Conservation (phyloP, 2,329 filamentous ascomycete genomes). For the Sporothrix globosa region DNA sequence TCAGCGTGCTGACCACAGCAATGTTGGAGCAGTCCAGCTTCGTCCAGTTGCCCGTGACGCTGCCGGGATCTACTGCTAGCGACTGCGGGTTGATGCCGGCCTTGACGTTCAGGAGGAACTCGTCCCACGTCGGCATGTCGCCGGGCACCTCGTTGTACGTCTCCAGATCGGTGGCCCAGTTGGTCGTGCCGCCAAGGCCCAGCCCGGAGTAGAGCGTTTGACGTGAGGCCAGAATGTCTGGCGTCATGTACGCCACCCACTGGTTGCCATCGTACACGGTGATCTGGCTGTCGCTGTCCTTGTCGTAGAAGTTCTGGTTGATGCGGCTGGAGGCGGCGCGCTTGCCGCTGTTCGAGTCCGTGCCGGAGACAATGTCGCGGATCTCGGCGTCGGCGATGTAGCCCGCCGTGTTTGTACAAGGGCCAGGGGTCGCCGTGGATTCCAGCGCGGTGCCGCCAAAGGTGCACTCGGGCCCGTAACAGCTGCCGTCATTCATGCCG, state of each 20-base stretch:
- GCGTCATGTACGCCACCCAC: constrained; percentile 37
- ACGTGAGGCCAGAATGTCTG: constrained; percentile 33
- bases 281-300: constrained; percentile 32
- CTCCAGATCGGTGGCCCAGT: constrained; percentile 40
- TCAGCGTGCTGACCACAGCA: constrained; percentile 19
- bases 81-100: constrained; percentile 35
- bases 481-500: constrained; percentile 41
- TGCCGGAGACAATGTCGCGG: constrained; percentile 24
- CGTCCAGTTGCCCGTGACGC: constrained; percentile 39
- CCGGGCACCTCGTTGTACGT: constrained; percentile 17
- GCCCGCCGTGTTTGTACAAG: constrained; percentile 46
- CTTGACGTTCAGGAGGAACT: constrained; percentile 24
- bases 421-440: constrained; percentile 41
- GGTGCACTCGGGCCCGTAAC: constrained; percentile 42
- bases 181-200: constrained; percentile 36
- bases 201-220: constrained; percentile 29
- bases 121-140: constrained; percentile 30
- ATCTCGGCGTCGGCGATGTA: constrained; percentile 49
- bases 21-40: constrained; percentile 36
- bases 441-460: constrained; percentile 40
- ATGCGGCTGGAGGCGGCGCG: constrained; percentile 11
- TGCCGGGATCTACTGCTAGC: background rate
- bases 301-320: constrained; percentile 29
- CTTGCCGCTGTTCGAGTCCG: background rate
- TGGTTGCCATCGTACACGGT: constrained; percentile 33